Evolutionary conservation across 176 grass and related monocot genomes (phyloP).

Genomic region (Oryza punctata): DNA sequence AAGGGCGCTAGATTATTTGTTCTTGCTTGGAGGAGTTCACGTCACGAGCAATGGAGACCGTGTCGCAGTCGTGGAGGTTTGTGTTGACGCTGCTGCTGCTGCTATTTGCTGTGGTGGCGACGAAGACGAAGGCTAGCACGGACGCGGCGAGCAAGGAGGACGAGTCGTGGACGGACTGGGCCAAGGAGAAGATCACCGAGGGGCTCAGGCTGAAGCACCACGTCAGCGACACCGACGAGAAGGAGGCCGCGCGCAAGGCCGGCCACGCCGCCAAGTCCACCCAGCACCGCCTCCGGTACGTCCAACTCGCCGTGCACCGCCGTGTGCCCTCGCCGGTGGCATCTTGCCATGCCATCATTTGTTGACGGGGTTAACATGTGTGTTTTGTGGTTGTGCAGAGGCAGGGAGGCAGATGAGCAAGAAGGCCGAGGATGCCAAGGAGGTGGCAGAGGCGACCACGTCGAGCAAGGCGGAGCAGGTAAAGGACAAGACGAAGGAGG

Average conservation of each 20-base stretch:
- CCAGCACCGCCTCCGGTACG: conserved; percentile 44
- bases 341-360: background rate
- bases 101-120: conserved; percentile 5
- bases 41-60: conserved; percentile 4
- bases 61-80: conserved; percentile 41
- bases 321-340: background rate
- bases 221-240: conserved; percentile 40
- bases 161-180: conserved; percentile 68
- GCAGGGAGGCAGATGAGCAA: conserved; percentile 33
- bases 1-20: background rate
- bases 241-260: conserved; percentile 56
- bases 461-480: conserved; percentile 41
- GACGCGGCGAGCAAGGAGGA: conserved; percentile 35
- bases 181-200: conserved; percentile 79
- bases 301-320: background rate
- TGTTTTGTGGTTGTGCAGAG: conserved; percentile 20
- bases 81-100: conserved; percentile 40
- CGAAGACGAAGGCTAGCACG: conserved; percentile 28
- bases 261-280: conserved; percentile 44
- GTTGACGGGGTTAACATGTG: background rate
- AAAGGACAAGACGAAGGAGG: conserved; percentile 23
- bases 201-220: conserved; percentile 61
- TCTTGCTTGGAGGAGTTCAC: background rate
- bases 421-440: conserved; percentile 41
- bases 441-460: conserved; percentile 32